Evolutionary conservation across 1,284 basidiomycete genomes (phyloP).

Genomic region (Tremellales sp.): DNA sequence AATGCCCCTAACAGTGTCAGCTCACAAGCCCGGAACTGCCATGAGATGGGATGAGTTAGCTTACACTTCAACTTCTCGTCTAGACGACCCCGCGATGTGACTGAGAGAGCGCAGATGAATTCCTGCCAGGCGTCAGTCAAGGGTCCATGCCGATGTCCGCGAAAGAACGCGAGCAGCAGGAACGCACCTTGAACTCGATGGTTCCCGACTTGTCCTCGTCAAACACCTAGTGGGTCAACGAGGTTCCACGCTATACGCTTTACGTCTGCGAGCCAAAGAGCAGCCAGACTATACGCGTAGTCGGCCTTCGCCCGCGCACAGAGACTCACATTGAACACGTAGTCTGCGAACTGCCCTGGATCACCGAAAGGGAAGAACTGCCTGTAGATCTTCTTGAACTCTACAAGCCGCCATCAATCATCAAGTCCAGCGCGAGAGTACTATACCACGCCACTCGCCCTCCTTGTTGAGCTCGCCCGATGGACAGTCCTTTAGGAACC

Average conservation of each 20-base stretch:
- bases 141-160: slow-evolving; percentile 33
- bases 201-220: slow-evolving; percentile 93
- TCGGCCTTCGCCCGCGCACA: too few species aligned
- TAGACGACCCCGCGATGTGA: slow-evolving; percentile 86
- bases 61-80: slow-evolving; percentile 98
- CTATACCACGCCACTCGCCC: slow-evolving; percentile 22
- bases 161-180: slow-evolving; percentile 7
- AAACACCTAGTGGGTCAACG: slow-evolving; percentile 57
- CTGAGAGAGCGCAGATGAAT: slow-evolving; percentile 95
- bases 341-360: slow-evolving; percentile 93
- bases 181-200: slow-evolving; percentile 76
- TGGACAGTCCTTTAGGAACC: slow-evolving; percentile 98
- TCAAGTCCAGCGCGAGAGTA: neutral
- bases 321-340: slow-evolving; percentile 76
- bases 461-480: slow-evolving; percentile 93
- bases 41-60: slow-evolving; percentile 35
- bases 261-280: too few species aligned
- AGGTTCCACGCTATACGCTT: too few species aligned
- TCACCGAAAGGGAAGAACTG: slow-evolving; percentile 99
- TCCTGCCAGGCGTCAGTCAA: slow-evolving; percentile 58
- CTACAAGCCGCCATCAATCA: slow-evolving; percentile 43
- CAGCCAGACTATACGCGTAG: too few species aligned
- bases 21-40: too few species aligned
- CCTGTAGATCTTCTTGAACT: slow-evolving; percentile 98
- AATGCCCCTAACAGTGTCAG: slow-evolving; percentile 75